Conservation (phyloP, 352 stramenopile genomes). For the Stephanocyclus meneghinianus region DNA sequence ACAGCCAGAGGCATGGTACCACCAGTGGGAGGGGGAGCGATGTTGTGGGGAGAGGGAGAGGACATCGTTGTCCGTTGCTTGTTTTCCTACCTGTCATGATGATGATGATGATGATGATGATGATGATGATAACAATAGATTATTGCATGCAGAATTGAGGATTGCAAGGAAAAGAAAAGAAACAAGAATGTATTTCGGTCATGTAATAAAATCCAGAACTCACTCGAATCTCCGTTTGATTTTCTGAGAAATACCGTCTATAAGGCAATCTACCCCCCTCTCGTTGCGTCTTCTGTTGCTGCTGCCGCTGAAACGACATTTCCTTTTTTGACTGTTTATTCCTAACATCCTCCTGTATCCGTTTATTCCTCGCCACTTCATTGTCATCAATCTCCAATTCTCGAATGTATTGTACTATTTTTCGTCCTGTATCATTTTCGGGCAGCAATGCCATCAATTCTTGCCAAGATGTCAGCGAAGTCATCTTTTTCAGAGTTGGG, state of each 20-base stretch:
- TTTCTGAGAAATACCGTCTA: constrained; percentile 64
- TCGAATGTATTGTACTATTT: constrained; percentile 50
- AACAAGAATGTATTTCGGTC: neutral
- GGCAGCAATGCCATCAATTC: constrained; percentile 38
- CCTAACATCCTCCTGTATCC: constrained; percentile 60
- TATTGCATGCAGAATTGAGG: neutral
- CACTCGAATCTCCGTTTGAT: constrained; percentile 74
- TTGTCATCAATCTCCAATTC: constrained; percentile 71
- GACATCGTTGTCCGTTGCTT: constrained; percentile 80
- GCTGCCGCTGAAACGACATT: constrained; percentile 13
- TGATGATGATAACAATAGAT: too few species aligned
- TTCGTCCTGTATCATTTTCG: constrained; percentile 31
- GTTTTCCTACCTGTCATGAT: constrained; percentile 62
- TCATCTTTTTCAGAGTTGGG: constrained; percentile 60
- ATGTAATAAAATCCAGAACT: constrained; percentile 17
- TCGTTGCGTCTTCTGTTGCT: constrained; percentile 6
- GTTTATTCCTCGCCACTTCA: constrained; percentile 35
- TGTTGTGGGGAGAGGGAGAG: constrained; percentile 73
- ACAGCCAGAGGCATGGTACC: constrained; percentile 82
- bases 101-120: neutral
- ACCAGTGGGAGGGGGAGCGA: constrained; percentile 78
- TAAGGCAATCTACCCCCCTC: constrained; percentile 67
- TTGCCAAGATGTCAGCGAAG: constrained; percentile 51
- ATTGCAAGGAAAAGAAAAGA: neutral
- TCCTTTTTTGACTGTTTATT: constrained; percentile 56